A percentile compares a stretch with the other conserved stretches of the same genome.
Evolutionary conservation across 768 basidiomycete genomes (phyloP).

Genomic region (Hemileccinum impolitum): DNA sequence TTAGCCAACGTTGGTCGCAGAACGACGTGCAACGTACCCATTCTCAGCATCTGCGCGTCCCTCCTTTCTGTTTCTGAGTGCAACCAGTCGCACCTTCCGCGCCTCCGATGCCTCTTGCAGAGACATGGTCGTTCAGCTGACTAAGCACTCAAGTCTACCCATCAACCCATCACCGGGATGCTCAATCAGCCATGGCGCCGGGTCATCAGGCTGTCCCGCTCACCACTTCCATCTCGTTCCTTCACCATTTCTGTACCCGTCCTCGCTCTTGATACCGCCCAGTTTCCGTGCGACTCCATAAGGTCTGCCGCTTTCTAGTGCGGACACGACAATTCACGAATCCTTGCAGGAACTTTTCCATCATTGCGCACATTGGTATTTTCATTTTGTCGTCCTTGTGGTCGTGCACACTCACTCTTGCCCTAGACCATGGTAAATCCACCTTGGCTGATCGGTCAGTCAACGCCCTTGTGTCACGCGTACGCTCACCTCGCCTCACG

Average conservation of each 20-base stretch:
- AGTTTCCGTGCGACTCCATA: constrained; percentile 65
- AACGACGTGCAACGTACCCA: constrained; percentile 35
- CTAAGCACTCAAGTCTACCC: constrained; percentile 22
- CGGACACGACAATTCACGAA: background rate
- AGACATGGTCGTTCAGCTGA: constrained; percentile 42
- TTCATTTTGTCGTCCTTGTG: background rate
- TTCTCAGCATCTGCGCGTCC: constrained; percentile 44
- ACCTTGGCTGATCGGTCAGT: constrained; percentile 83
- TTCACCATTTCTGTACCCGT: constrained; percentile 32
- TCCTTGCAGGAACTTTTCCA: constrained; percentile 77
- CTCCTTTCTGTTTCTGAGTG: constrained; percentile 70
- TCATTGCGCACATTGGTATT: constrained; percentile 92
- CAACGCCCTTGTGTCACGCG: background rate
- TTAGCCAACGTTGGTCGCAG: constrained; percentile 9
- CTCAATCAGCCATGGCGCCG: constrained; percentile 28
- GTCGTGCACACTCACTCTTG: constrained; percentile 4
- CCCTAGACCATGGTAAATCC: constrained; percentile 91
- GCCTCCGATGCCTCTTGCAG: constrained; percentile 76
- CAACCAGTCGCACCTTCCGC: constrained; percentile 76
- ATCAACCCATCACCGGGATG: no score
- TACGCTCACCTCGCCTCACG: constrained; percentile 2
- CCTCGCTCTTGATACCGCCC: constrained; percentile 46
- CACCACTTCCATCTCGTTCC: constrained; percentile 6
- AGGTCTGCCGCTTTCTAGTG: constrained; percentile 41
- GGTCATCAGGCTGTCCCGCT: background rate